Evolutionary conservation across 2,329 filamentous ascomycete species (phyloP).

Genomic region (Penicillium sp.): DNA sequence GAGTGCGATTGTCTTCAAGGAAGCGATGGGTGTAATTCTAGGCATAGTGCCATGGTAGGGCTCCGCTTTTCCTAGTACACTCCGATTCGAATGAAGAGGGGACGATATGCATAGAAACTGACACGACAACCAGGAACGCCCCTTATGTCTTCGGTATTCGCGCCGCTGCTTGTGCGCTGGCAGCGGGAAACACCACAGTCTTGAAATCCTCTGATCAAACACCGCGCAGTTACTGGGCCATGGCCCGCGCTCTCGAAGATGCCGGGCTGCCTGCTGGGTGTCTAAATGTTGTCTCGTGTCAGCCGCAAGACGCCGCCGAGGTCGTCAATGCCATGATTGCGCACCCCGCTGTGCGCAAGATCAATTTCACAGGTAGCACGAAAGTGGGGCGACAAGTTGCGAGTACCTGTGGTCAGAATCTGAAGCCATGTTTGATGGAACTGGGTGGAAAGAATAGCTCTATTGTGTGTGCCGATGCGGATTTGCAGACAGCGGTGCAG

Average conservation of each 20-base stretch:
- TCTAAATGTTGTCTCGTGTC: slow-evolving; percentile 64
- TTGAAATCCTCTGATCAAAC: slow-evolving; percentile 64
- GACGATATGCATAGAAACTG: not conserved
- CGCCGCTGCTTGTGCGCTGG: slow-evolving; percentile 56
- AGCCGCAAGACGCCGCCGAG: slow-evolving; percentile 56
- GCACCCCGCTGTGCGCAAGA: slow-evolving; percentile 60
- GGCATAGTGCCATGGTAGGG: slow-evolving; percentile 77
- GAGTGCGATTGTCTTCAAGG: slow-evolving; percentile 61
- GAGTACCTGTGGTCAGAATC: slow-evolving; percentile 57
- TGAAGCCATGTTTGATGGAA: slow-evolving; percentile 75
- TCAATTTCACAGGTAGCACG: slow-evolving; percentile 71
- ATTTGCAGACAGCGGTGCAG: slow-evolving; percentile 57
- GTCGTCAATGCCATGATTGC: slow-evolving; percentile 63
- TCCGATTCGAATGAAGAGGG: slow-evolving; percentile 9
- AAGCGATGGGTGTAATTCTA: slow-evolving; percentile 71
- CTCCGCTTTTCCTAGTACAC: too few relatives aligned
- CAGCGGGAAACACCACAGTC: slow-evolving; percentile 65
- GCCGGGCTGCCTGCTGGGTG: slow-evolving; percentile 69
- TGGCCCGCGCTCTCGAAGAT: slow-evolving; percentile 58
- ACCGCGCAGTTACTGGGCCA: slow-evolving; percentile 56
- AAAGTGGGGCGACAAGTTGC: slow-evolving; percentile 64
- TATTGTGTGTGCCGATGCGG: slow-evolving; percentile 72
- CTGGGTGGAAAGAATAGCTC: slow-evolving; percentile 74
- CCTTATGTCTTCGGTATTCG: slow-evolving; percentile 47
- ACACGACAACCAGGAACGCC: slow-evolving; percentile 43